phyloP scores from a whole-genome alignment of 352 stramenopile species.

The Poterioochromonas sp. region DNA sequence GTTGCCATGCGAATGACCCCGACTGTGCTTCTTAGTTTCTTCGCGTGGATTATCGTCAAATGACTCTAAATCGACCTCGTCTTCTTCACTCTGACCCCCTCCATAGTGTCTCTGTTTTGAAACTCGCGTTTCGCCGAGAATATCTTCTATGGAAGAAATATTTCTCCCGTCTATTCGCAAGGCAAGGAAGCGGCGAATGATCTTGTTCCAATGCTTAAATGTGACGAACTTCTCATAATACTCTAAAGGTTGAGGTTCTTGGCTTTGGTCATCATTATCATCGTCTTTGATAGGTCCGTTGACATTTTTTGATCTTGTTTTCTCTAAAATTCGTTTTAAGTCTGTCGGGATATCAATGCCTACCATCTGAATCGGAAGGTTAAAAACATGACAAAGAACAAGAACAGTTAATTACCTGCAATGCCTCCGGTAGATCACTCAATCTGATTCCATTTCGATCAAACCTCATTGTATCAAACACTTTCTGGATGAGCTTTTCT shows the following conservation, averaged over 20 bases:
- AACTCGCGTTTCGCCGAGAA: neutral
- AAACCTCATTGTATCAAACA: constrained; percentile 32
- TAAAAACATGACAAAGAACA: neutral
- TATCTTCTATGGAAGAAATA: neutral
- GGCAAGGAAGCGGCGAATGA: neutral
- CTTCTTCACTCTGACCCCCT: neutral
- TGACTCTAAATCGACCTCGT: neutral
- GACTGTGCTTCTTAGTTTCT: neutral
- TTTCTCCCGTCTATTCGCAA: neutral
- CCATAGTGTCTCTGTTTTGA: neutral
- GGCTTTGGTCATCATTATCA: neutral
- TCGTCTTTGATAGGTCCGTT: neutral
- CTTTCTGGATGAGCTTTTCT: constrained; percentile 11
- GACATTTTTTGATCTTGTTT: neutral
- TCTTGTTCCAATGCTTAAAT: neutral
- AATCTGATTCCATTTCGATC: neutral
- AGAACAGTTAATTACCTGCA: constrained; percentile 25
- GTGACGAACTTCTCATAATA: neutral
- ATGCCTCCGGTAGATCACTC: constrained; percentile 26
- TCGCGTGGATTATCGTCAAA: neutral
- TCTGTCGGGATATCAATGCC: neutral
- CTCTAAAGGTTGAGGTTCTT: neutral
- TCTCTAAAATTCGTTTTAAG: neutral
- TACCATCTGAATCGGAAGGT: neutral
- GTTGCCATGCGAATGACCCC: neutral